Evolutionary conservation across 192 early-diverging fungal genomes (phyloP).

Genomic region (Backusella parvicylindrica): DNA sequence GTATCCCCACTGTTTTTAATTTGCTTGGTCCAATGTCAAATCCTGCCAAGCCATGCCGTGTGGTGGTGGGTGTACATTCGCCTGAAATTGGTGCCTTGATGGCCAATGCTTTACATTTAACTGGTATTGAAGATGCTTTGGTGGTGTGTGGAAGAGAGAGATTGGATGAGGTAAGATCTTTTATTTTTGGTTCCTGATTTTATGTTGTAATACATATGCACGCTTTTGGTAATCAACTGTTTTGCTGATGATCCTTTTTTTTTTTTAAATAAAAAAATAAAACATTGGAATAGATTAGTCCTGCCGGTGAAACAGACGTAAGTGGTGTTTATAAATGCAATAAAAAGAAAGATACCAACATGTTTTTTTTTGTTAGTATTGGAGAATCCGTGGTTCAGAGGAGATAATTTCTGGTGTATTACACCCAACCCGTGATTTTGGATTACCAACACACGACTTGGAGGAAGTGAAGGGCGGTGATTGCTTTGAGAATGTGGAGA

Average conservation of each 20-base stretch:
- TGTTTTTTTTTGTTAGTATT: conserved; percentile 41
- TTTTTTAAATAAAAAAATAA: too few species aligned
- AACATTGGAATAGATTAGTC: conserved; percentile 62
- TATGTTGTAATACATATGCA: neutral
- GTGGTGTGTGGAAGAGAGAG: conserved; percentile 91
- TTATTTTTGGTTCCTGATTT: neutral
- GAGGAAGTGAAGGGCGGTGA: conserved; percentile 66
- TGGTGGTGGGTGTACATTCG: conserved; percentile 91
- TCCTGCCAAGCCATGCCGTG: conserved; percentile 76
- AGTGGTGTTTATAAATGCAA: neutral
- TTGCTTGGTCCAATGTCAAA: conserved; percentile 90
- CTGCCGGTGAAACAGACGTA: conserved; percentile 83
- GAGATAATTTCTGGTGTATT: conserved; percentile 62
- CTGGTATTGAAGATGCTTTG: conserved; percentile 77
- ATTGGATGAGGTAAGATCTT: conserved; percentile 72
- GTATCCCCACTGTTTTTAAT: conserved; percentile 93
- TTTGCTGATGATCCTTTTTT: neutral
- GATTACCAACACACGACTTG: conserved; percentile 74
- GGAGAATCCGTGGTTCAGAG: conserved; percentile 67
- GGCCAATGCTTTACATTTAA: conserved; percentile 77
- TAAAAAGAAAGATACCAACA: neutral
- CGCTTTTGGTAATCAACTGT: neutral
- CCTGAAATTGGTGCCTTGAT: conserved; percentile 72
- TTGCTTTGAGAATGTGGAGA: conserved; percentile 68
- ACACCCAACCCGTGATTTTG: conserved; percentile 80